Base-by-base conservation (phyloP, 805 yeast species). In the Sugiyamaella smithiae region DNA sequence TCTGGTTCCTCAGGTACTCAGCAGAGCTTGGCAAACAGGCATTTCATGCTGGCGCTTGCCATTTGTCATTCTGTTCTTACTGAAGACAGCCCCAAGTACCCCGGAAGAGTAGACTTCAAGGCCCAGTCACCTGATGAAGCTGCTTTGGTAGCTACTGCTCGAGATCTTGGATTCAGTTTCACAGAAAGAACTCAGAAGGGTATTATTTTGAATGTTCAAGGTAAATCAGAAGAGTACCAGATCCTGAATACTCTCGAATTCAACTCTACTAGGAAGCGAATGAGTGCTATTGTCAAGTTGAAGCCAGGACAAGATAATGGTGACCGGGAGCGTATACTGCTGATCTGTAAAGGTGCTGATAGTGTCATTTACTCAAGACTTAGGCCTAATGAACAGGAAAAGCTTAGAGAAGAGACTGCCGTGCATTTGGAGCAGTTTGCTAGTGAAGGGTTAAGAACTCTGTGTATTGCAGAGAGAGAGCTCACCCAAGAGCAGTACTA, bases 51-150 rank as follows among this genome's bases (percentile, higher is more conserved):
- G 28, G 81, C 84, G 0, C 70, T 86, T 41, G 87, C 93, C 0
- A 67, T 87, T 29, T 86, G 95, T 57, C 90, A 86, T 61, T 81
- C 90, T 2, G 95, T 84, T 5, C 78, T 85, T 37, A 82, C 89
- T 8, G 90, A 84, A 53, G 71, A 69, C 42, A 62, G 63, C 4
- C 55, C 59, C 20, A 64, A 62, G 17, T 48, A 57, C 25, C 62
- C 62, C 1, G 66, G 65, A 2, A 65, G 70, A 22, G 63, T 78
- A 38, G 78, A 75, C 26, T 84, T 81, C 70, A 84, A 85, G 61
- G 95, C 95, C 0, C 93, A 86, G 63, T 82, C 89, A 4, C 95
- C 95, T 0, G 95, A 86, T 67, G 95, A 87, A 63, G 83, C 85
- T 26, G 93, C 95, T 0, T 73, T 86, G 47, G 95, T 86, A 11